phyloP scores from a whole-genome alignment of 306 rosid genomes.

The Albizia julibrissin region DNA sequence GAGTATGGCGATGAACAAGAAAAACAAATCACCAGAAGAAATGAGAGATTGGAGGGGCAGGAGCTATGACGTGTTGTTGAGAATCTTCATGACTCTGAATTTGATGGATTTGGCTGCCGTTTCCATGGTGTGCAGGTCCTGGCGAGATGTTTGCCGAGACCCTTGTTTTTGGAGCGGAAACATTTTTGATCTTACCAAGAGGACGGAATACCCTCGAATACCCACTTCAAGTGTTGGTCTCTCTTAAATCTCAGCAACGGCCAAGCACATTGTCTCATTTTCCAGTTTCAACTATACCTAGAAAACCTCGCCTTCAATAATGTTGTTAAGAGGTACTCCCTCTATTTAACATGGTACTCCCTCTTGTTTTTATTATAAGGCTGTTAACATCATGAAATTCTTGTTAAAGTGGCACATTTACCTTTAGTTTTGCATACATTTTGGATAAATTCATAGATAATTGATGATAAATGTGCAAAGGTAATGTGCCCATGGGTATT shows the following conservation, averaged over 20 bases:
- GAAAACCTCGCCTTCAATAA: neutral
- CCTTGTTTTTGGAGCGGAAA: conserved; percentile 27
- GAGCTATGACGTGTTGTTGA: conserved; percentile 2
- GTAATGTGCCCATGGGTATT: too few species aligned
- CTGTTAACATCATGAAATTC: too few species aligned
- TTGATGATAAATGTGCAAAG: too few species aligned
- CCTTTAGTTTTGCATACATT: too few species aligned
- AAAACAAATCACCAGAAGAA: neutral
- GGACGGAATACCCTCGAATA: neutral
- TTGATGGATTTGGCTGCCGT: conserved; percentile 27
- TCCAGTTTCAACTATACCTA: neutral
- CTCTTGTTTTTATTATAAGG: too few species aligned
- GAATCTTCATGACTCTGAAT: conserved; percentile 25
- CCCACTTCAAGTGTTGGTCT: too few species aligned
- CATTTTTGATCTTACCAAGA: neutral
- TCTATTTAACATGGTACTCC: too few species aligned
- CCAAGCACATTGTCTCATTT: conserved; percentile 3
- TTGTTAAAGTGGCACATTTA: too few species aligned
- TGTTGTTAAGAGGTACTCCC: conserved; percentile 25
- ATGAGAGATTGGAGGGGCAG: neutral
- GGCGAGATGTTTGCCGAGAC: conserved; percentile 1
- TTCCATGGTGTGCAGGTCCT: conserved; percentile 24
- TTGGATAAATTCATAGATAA: too few species aligned
- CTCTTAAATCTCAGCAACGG: conserved; percentile 28
- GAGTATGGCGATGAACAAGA: neutral